Evolutionary conservation across 495 filamentous ascomycete species (phyloP).

Genomic region (Friedmanniomyces simplex): DNA sequence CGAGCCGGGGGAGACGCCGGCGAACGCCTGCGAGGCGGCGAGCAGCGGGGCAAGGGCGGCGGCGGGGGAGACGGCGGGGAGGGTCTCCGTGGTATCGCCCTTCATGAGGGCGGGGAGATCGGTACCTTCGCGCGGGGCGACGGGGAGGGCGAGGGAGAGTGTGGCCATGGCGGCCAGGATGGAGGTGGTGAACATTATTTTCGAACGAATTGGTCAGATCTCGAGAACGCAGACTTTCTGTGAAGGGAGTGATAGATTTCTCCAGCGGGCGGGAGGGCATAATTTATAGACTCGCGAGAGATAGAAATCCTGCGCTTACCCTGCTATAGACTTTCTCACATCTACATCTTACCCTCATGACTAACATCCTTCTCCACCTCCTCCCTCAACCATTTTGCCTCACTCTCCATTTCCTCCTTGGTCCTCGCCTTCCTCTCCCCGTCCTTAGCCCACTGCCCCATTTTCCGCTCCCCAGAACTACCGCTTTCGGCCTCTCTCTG

Average conservation of each 20-base stretch:
- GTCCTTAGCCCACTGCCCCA: slow-evolving; percentile 55
- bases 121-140: neutral
- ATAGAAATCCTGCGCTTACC: neutral
- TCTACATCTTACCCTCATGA: slow-evolving; percentile 7
- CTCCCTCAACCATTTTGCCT: slow-evolving; percentile 56
- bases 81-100: no score
- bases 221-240: no score
- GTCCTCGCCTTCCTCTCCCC: slow-evolving; percentile 55
- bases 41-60: neutral
- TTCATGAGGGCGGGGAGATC: no score
- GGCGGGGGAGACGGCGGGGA: neutral
- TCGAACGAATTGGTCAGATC: no score
- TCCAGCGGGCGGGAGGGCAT: neutral
- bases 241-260: neutral
- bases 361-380: slow-evolving; percentile 41
- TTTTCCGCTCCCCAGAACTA: slow-evolving; percentile 26
- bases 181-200: neutral
- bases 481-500: slow-evolving; percentile 25
- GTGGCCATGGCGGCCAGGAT: neutral
- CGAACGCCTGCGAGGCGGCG: neutral
- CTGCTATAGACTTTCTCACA: neutral
- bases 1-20: neutral
- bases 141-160: neutral
- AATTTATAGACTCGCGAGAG: neutral
- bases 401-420: slow-evolving; percentile 65